Conservation (phyloP, 768 basidiomycete species). For the Gyrodon lividus region DNA sequence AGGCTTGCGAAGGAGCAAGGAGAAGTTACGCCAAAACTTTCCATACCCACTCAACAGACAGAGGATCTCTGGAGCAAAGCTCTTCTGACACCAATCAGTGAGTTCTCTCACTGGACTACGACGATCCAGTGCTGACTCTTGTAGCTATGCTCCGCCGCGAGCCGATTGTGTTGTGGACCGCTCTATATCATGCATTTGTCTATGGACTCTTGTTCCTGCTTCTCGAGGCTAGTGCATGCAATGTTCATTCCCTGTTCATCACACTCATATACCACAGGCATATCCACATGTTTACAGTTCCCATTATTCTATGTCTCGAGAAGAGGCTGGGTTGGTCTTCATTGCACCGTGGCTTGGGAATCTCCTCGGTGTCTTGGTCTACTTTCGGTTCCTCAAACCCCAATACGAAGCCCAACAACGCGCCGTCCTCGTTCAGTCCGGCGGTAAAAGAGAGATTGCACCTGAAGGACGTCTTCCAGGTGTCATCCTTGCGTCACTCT, state of each 20-base stretch:
- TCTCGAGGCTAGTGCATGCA: constrained; percentile 18
- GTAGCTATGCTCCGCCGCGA: constrained; percentile 25
- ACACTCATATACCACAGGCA: constrained; percentile 9
- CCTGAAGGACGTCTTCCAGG: constrained; percentile 24
- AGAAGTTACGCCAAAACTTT: neutral
- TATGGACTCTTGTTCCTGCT: constrained; percentile 30
- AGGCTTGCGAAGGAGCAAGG: constrained; percentile 9
- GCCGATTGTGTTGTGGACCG: constrained; percentile 28
- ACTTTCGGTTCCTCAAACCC: constrained; percentile 23
- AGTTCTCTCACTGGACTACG: neutral
- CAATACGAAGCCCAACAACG: constrained; percentile 19
- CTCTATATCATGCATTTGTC: constrained; percentile 28
- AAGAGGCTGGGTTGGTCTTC: constrained; percentile 21
- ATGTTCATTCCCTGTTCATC: neutral
- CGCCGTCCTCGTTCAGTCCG: constrained; percentile 12
- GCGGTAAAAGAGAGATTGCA: constrained; percentile 15
- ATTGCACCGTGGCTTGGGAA: constrained; percentile 25
- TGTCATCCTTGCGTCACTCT: constrained; percentile 17
- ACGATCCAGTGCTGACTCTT: neutral
- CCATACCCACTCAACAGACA: neutral
- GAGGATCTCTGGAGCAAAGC: constrained; percentile 12
- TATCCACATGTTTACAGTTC: constrained; percentile 21
- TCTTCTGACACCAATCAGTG: constrained; percentile 18
- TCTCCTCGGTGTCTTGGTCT: constrained; percentile 21
- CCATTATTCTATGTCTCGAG: constrained; percentile 22